Percentiles rank a stretch among this genome's conserved stretches.
phyloP scores from a whole-genome alignment of 495 filamentous ascomycete species.

The Pyrenula aspistea region DNA sequence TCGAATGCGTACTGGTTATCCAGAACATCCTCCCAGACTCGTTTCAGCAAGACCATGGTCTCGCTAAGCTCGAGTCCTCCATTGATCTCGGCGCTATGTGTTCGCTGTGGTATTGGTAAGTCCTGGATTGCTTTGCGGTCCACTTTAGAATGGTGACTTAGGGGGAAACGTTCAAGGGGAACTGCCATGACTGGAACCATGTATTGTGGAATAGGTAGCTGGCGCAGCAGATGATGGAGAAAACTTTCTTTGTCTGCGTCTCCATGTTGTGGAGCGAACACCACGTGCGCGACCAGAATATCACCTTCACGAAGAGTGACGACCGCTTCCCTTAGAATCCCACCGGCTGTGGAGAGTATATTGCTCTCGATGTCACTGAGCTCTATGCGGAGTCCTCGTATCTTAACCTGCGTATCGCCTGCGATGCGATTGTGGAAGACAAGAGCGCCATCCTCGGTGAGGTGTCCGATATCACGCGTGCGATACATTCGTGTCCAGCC shows the following conservation, averaged over 20 bases:
- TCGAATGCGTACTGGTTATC: neutral
- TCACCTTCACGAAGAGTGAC: conserved; percentile 16
- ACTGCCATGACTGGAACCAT: conserved; percentile 23
- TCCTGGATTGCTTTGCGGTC: conserved; percentile 16
- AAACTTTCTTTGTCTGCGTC: conserved; percentile 7
- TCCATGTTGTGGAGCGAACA: conserved; percentile 6
- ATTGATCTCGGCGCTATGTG: conserved; percentile 1
- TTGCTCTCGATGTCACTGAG: conserved; percentile 29
- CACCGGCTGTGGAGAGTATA: conserved; percentile 16
- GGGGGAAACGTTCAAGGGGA: conserved; percentile 17
- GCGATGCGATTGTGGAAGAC: conserved; percentile 24
- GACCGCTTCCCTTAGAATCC: conserved; percentile 16
- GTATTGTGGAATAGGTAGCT: conserved; percentile 21
- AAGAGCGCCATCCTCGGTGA: conserved; percentile 24
- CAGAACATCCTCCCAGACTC: conserved; percentile 18
- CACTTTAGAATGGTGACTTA: conserved; percentile 19
- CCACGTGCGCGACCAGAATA: conserved; percentile 25
- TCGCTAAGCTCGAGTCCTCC: conserved; percentile 12
- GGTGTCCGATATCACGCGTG: conserved; percentile 26
- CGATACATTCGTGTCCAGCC: conserved; percentile 28
- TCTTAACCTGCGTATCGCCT: conserved; percentile 36
- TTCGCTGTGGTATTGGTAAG: conserved; percentile 10
- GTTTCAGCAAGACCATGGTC: conserved; percentile 10
- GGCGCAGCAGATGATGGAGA: conserved; percentile 10
- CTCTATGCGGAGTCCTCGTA: conserved; percentile 38